These are phyloP conservation scores for Lichtheimia ornata DNA, from an alignment of 371 early-diverging fungal genomes.

Conservation along the genomic window DNA sequence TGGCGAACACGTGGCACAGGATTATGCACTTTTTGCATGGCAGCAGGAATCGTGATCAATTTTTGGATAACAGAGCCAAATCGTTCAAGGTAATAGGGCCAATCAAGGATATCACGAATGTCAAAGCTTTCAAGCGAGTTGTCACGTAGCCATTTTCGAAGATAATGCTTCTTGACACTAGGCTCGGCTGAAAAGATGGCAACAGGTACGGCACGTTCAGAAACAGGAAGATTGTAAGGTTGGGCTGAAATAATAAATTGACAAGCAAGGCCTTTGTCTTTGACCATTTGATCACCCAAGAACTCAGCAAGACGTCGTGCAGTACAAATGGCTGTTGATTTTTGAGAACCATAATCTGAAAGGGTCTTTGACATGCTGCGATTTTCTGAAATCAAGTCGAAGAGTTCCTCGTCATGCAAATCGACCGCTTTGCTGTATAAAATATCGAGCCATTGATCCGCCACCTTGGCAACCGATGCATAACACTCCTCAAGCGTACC, in stretches of 20 bases:
- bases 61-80: slow-evolving; percentile 96
- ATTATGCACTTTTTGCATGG: slow-evolving; percentile 94
- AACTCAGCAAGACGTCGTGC: slow-evolving; percentile 98
- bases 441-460: slow-evolving; percentile 97
- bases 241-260: slow-evolving; percentile 93
- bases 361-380: slow-evolving; percentile 96
- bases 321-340: slow-evolving; percentile 95
- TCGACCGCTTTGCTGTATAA: slow-evolving; percentile 85
- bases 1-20: slow-evolving; percentile 92
- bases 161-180: slow-evolving; percentile 77
- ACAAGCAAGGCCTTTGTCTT: slow-evolving; percentile 97
- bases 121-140: slow-evolving; percentile 69
- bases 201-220: slow-evolving; percentile 97
- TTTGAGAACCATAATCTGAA: slow-evolving; percentile 92
- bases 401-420: slow-evolving; percentile 89
- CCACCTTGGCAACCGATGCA: slow-evolving; percentile 83
- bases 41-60: slow-evolving; percentile 98
- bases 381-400: slow-evolving; percentile 98
- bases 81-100: slow-evolving; percentile 98
- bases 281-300: slow-evolving; percentile 97
- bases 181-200: slow-evolving; percentile 93
- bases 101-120: slow-evolving; percentile 95
- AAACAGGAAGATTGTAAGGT: slow-evolving; percentile 90
- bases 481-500: slow-evolving; percentile 92
- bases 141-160: slow-evolving; percentile 95